These are phyloP conservation scores for Aquilaria agallochum DNA, from an alignment of 441 rosid genomes.

Conservation along the genomic window DNA sequence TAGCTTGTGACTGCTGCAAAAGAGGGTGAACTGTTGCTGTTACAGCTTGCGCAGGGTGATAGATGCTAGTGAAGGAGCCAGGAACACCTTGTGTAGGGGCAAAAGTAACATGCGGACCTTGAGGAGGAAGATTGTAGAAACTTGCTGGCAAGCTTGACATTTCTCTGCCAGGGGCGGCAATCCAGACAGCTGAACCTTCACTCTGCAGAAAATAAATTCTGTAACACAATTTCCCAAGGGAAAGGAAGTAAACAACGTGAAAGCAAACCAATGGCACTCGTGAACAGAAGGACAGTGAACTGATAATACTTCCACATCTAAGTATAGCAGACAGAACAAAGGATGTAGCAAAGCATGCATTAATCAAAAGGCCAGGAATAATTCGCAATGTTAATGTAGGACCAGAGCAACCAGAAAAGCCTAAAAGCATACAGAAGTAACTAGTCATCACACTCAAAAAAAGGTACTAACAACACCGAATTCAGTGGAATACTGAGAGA, in stretches of 20 bases:
- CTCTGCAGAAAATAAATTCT: slow-evolving; percentile 45
- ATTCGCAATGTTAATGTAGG: no score
- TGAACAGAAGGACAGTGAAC: neutral
- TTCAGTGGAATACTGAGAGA: no score
- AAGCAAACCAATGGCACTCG: neutral
- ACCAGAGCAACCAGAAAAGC: no score
- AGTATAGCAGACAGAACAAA: neutral
- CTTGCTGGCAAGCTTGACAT: slow-evolving; percentile 61
- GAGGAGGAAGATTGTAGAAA: slow-evolving; percentile 81
- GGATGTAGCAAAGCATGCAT: neutral
- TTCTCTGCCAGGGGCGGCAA: slow-evolving; percentile 78
- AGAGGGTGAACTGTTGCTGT: slow-evolving; percentile 76
- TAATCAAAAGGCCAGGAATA: no score
- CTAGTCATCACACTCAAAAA: no score
- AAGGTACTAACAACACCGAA: no score
- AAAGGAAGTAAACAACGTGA: neutral
- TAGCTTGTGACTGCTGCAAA: slow-evolving; percentile 74
- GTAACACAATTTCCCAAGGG: slow-evolving; percentile 9
- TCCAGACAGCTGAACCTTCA: slow-evolving; percentile 89
- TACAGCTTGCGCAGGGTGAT: slow-evolving; percentile 78
- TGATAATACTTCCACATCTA: no score
- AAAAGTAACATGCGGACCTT: slow-evolving; percentile 80
- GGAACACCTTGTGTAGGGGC: slow-evolving; percentile 75
- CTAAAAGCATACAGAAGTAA: no score
- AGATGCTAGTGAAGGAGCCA: slow-evolving; percentile 61